A percentile compares a stretch with the other conserved stretches of the same genome.
Conservation (phyloP, 2,329 filamentous ascomycete genomes). For the Epichloe glyceriae region DNA sequence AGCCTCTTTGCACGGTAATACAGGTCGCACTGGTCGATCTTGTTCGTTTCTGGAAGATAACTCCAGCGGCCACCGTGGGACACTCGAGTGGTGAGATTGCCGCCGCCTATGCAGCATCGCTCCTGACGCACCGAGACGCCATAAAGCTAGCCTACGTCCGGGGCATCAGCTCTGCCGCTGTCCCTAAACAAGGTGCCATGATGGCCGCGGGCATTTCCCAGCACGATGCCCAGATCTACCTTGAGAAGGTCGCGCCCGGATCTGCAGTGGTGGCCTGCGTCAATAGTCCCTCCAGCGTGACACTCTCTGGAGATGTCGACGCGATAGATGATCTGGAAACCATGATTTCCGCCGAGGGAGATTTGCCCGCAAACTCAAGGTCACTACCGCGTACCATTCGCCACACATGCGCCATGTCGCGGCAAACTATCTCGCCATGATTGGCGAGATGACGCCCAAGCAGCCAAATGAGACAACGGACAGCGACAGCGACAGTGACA, state of each 20-base stretch:
- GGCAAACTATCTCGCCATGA: background rate
- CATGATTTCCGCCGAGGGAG: constrained; percentile 7
- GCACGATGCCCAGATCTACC: background rate
- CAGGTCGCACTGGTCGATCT: constrained; percentile 24
- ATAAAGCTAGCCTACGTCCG: constrained; percentile 7
- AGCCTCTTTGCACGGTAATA: constrained; percentile 23
- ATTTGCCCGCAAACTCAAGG: constrained; percentile 12
- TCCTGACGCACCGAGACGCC: constrained; percentile 11
- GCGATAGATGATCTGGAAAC: too few relatives aligned
- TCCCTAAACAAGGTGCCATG: constrained; percentile 10
- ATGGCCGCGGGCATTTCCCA: constrained; percentile 3
- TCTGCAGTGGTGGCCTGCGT: constrained; percentile 8
- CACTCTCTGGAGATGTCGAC: constrained; percentile 5
- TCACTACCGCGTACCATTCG: constrained; percentile 16
- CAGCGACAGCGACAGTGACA: too few relatives aligned
- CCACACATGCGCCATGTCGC: constrained; percentile 10
- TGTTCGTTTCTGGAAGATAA: constrained; percentile 13
- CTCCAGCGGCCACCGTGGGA: constrained; percentile 14
- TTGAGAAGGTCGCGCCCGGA: constrained; percentile 8
- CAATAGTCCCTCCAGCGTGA: constrained; percentile 17
- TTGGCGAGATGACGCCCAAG: too few relatives aligned
- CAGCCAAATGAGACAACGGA: background rate
- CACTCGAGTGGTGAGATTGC: constrained; percentile 22
- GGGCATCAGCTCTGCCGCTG: constrained; percentile 5
- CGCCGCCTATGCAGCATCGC: constrained; percentile 17